phyloP scores from a whole-genome alignment of 164 flowering plant species.

The Vitis rotundifolia region DNA sequence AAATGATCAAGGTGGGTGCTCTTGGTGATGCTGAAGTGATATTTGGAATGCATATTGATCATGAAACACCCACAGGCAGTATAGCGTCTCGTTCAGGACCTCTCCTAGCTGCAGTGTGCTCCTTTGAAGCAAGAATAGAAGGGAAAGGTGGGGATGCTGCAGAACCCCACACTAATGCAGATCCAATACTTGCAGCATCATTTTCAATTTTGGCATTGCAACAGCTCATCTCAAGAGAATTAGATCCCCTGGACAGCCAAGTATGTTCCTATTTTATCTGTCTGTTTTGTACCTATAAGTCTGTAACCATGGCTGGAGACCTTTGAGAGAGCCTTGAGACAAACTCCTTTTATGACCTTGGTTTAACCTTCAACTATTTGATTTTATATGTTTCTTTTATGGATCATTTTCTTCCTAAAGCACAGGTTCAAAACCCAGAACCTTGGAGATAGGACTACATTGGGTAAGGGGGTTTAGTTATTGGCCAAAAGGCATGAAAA shows the following conservation, averaged over 20 bases:
- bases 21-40: constrained; percentile 78
- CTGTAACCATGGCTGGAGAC: no score
- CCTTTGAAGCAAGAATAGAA: constrained; percentile 61
- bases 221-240: constrained; percentile 75
- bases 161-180: constrained; percentile 47
- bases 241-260: constrained; percentile 69
- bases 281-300: neutral
- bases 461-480: no score
- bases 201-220: constrained; percentile 72
- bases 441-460: no score
- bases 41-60: constrained; percentile 69
- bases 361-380: neutral
- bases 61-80: constrained; percentile 50
- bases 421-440: no score
- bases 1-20: constrained; percentile 82
- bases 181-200: constrained; percentile 74
- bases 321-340: neutral
- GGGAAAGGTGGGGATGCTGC: constrained; percentile 80
- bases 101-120: constrained; percentile 53
- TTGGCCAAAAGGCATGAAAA: no score
- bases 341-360: neutral
- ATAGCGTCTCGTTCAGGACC: constrained; percentile 62
- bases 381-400: neutral
- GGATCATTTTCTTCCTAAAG: no score
- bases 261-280: constrained; percentile 30